Conservation (phyloP, 2,329 filamentous ascomycete species). For the Verticillium klebahnii region DNA sequence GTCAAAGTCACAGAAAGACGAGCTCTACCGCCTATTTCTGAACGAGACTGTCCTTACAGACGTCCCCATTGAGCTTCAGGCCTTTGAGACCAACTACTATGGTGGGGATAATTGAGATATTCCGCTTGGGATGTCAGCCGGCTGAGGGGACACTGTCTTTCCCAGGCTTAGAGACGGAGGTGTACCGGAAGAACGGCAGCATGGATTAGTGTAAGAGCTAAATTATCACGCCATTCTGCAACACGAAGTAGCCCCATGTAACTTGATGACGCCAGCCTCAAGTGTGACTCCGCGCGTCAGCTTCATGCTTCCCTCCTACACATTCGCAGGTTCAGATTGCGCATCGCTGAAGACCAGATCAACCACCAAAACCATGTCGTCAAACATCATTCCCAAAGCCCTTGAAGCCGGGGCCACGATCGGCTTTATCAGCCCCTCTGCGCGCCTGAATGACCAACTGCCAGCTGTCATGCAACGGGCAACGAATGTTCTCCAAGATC, state of each 20-base stretch:
- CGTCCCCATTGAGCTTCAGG: neutral
- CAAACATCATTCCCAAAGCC: slow-evolving; percentile 17
- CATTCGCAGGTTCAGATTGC: too few species aligned
- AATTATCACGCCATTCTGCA: too few species aligned
- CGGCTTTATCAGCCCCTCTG: slow-evolving; percentile 34
- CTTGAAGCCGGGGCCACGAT: slow-evolving; percentile 31
- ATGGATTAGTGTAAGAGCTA: too few species aligned
- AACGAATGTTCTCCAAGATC: slow-evolving; percentile 19
- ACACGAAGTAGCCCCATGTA: too few species aligned
- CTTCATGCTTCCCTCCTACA: too few species aligned
- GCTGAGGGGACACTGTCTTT: too few species aligned
- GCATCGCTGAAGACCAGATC: too few species aligned
- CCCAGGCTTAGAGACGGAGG: too few species aligned
- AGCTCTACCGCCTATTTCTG: neutral
- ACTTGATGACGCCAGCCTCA: too few species aligned
- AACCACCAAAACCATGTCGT: neutral
- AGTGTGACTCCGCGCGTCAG: too few species aligned
- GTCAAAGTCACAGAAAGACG: neutral
- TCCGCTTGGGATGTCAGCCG: too few species aligned
- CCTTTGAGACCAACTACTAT: neutral
- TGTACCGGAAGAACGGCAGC: too few species aligned
- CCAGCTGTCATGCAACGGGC: slow-evolving; percentile 25
- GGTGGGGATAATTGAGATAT: neutral
- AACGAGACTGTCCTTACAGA: neutral
- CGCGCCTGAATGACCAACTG: slow-evolving; percentile 26